phyloP scores from a whole-genome alignment of 2,329 filamentous ascomycete genomes.

The Fusarium falciforme region DNA sequence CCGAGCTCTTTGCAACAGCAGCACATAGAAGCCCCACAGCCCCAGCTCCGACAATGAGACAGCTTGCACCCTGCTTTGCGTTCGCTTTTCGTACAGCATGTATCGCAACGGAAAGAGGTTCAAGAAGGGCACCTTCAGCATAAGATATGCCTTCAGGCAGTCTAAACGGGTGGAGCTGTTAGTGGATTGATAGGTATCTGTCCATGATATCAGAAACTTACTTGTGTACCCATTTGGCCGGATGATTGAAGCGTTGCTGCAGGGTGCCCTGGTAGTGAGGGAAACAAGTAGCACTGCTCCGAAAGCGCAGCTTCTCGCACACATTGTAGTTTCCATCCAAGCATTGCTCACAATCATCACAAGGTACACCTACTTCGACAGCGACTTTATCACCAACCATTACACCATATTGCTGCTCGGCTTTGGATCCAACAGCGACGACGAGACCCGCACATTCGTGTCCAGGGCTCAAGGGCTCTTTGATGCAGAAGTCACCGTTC shows the following conservation, averaged over 20 bases:
- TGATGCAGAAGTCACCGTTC: constrained; percentile 67
- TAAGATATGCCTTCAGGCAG: background rate
- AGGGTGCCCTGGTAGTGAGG: constrained; percentile 69
- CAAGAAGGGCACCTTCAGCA: constrained; percentile 7
- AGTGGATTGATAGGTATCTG: no score
- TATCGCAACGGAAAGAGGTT: constrained; percentile 8
- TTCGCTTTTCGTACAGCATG: constrained; percentile 1
- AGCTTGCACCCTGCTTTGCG: background rate
- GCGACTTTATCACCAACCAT: constrained; percentile 68
- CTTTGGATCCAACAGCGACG: constrained; percentile 63
- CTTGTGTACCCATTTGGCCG: constrained; percentile 67
- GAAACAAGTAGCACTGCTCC: constrained; percentile 67
- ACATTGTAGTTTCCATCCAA: constrained; percentile 68
- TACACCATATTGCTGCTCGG: constrained; percentile 57
- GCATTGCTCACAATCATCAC: constrained; percentile 67
- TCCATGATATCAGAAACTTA: background rate
- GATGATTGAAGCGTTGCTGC: constrained; percentile 68
- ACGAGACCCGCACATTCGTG: constrained; percentile 71
- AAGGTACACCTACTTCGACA: constrained; percentile 72
- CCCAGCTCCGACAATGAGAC: constrained; percentile 1
- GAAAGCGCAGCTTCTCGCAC: constrained; percentile 69
- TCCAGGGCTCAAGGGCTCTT: constrained; percentile 56
- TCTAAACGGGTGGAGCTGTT: background rate
- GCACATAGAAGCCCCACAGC: constrained; percentile 14
- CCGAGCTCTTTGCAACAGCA: constrained; percentile 1